A percentile compares a stretch with the other conserved stretches of the same genome.
Conservation (phyloP, 2,329 filamentous ascomycete species). For the Diaporthe vaccinii region DNA sequence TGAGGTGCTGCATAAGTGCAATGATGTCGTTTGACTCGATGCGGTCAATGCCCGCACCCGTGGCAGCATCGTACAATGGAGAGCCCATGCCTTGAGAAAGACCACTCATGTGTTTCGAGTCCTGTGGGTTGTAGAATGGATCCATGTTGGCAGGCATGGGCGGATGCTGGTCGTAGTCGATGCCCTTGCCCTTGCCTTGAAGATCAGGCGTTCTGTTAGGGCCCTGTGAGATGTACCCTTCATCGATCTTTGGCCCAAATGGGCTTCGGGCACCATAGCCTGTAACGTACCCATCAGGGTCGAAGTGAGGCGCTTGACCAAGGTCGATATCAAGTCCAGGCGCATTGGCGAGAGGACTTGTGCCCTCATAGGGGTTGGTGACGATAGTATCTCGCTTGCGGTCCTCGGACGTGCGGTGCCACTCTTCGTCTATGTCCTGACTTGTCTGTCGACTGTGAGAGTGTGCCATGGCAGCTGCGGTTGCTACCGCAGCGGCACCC, state of each 20-base stretch:
- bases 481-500: conserved; percentile 67
- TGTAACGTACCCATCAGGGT: conserved; percentile 55
- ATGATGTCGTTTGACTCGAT: conserved; percentile 98
- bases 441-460: conserved; percentile 66
- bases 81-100: conserved; percentile 93
- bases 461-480: conserved; percentile 60
- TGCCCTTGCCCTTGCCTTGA: conserved; percentile 68
- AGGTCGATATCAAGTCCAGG: conserved; percentile 55
- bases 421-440: conserved; percentile 74
- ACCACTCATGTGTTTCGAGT: conserved; percentile 81
- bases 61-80: conserved; percentile 90
- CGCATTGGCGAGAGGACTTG: conserved; percentile 71
- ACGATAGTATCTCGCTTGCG: conserved; percentile 75
- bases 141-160: conserved; percentile 70
- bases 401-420: conserved; percentile 72
- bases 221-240: conserved; percentile 90
- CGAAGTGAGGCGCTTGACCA: conserved; percentile 48
- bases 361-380: conserved; percentile 76
- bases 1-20: conserved; percentile 97
- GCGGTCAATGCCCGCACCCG: conserved; percentile 87
- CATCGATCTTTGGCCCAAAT: conserved; percentile 76
- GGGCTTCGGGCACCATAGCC: conserved; percentile 69
- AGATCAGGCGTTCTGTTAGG: conserved; percentile 68
- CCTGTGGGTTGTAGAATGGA: conserved; percentile 73
- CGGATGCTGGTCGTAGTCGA: conserved; percentile 66